phyloP scores from a whole-genome alignment of 2,329 filamentous ascomycete genomes.

The Didymella arachidicola region DNA sequence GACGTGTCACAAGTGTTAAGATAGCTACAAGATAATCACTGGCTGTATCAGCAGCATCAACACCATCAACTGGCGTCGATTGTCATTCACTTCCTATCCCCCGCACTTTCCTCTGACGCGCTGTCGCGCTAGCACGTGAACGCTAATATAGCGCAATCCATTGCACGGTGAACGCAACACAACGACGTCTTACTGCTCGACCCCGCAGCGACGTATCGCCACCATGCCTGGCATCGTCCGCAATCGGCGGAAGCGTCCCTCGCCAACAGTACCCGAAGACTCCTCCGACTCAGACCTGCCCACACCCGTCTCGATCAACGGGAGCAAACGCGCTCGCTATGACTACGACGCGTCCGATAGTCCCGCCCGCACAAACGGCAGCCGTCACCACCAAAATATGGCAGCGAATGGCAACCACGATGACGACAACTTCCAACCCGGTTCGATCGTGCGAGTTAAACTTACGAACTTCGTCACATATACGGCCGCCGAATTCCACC shows the following conservation, averaged over 20 bases:
- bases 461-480: conserved; percentile 95
- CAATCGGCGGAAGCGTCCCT: conserved; percentile 35
- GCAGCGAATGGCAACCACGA: conserved; percentile 21
- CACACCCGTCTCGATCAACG: conserved; percentile 31
- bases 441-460: conserved; percentile 86
- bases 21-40: too few species aligned
- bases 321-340: conserved; percentile 48
- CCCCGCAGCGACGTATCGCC: conserved; percentile 2
- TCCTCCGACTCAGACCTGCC: conserved; percentile 29
- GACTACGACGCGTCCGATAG: conserved; percentile 40
- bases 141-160: not conserved
- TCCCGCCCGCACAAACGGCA: conserved; percentile 16
- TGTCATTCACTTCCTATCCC: not conserved
- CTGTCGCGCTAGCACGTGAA: conserved; percentile 30
- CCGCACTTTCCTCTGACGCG: conserved; percentile 8
- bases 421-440: conserved; percentile 62
- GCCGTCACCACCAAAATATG: conserved; percentile 24
- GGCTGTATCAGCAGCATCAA: too few species aligned
- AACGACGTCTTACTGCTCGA: not conserved
- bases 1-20: too few species aligned
- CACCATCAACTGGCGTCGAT: not conserved
- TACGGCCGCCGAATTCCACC: conserved; percentile 86
- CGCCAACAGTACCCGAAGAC: conserved; percentile 30
- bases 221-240: conserved; percentile 41
- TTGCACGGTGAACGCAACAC: not conserved